A percentile compares a stretch with the other conserved stretches of the same genome.
These are phyloP conservation scores for Linderina pennispora DNA, from an alignment of 192 early-diverging fungal genomes.

Conservation along the genomic window DNA sequence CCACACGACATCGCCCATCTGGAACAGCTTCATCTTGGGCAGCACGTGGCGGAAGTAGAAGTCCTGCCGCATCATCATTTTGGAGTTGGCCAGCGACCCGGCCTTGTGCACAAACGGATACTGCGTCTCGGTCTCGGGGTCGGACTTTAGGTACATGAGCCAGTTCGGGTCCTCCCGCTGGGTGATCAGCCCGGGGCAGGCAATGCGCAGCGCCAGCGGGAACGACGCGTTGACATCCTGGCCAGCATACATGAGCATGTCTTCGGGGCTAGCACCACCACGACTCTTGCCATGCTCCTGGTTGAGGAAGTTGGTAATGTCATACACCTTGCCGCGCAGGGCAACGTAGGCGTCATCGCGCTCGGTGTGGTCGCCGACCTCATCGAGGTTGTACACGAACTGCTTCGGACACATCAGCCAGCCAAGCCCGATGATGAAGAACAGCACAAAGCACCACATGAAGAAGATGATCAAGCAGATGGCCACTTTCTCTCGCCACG, in stretches of 20 bases:
- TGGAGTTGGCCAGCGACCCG: constrained; percentile 36
- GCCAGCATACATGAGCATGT: constrained; percentile 49
- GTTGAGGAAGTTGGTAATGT: constrained; percentile 57
- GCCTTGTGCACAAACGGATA: constrained; percentile 25
- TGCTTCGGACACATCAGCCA: constrained; percentile 76
- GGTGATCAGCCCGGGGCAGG: constrained; percentile 49
- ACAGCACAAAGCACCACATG: constrained; percentile 69
- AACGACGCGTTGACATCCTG: constrained; percentile 61
- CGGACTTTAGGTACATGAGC: constrained; percentile 27
- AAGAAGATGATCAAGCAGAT: constrained; percentile 80
- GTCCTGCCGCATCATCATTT: constrained; percentile 31
- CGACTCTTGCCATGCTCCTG: constrained; percentile 51
- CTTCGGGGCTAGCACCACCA: constrained; percentile 30
- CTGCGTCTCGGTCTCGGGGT: constrained; percentile 14
- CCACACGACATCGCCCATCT: constrained; percentile 57
- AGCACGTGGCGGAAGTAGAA: constrained; percentile 51
- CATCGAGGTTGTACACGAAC: constrained; percentile 52
- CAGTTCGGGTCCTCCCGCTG: constrained; percentile 26
- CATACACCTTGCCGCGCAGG: constrained; percentile 63
- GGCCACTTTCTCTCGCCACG: constrained; percentile 89
- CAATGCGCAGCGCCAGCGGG: constrained; percentile 50
- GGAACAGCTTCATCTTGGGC: constrained; percentile 42
- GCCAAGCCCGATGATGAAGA: constrained; percentile 83
- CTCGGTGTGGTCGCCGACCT: constrained; percentile 55
- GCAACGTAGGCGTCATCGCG: constrained; percentile 55